Base-by-base conservation (phyloP, 371 early-diverging fungal genomes). In the Mortierella sp. region DNA sequence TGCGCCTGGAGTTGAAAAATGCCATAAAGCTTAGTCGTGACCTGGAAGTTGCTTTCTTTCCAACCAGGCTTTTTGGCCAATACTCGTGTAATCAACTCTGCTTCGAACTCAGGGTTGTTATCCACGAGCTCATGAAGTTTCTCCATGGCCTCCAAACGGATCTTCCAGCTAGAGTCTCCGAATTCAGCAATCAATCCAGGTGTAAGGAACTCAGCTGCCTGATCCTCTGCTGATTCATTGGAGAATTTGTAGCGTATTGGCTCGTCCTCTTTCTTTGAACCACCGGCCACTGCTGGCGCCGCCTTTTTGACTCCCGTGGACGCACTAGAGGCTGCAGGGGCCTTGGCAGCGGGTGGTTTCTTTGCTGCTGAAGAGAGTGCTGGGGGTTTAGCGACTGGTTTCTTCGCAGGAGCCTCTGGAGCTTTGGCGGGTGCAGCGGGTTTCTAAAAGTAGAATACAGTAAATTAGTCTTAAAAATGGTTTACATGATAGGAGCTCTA, bases 41-140 rank as follows among this genome's bases (percentile, higher is more conserved):
- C 97, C 67, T 98, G 98, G 72, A 97, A 97, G 82, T 98, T 98
- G 85, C 88, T 94, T 74, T 98, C 98, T 77, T 97, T 97, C 93
- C 94, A 97, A 1, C 96, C 97, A 0, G 97, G 97, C 50, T 93
- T 93, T 66, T 92, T 93, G 6, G 86, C 79, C 30, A 98, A 80
- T 30, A 86, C 87, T 18, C 96, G 89, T 16, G 95, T 86, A 18
- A 98, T 84, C 30, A 96, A 85, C 74, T 98, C 98, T 0, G 96
- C 87, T 58, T 96, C 94, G 6, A 96, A 81, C 1, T 82, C 82
- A 0, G 83, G 44, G 1, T 81, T 83, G 30, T 70, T 75, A 52
- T 88, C 84, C 44, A 96, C 72, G 21, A 89, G 87, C 52, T 87
- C 89, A 37, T 88, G 81, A 11, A 96, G 81, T 21, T 86, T 84